A percentile compares a stretch with the other conserved stretches of the same genome.
Conservation (phyloP, 352 stramenopile genomes). For the Globisporangium iwayamae region DNA sequence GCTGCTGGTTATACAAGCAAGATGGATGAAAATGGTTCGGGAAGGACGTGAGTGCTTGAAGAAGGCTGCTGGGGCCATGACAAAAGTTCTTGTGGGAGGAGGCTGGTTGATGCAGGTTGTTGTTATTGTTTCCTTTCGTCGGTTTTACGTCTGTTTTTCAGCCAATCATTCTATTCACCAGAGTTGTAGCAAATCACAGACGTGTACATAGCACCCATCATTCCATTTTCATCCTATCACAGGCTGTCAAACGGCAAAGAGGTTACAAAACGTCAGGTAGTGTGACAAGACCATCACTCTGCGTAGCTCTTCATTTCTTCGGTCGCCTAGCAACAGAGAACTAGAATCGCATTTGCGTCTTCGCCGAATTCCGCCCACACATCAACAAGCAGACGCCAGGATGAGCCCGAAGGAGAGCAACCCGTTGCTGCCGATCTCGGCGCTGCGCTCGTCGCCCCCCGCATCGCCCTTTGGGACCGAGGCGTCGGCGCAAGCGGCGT, state of each 20-base stretch:
- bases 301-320: not conserved
- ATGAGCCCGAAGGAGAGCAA: conserved; percentile 13
- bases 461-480: not conserved
- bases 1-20: too few relatives aligned
- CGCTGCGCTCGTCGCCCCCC: conserved; percentile 9
- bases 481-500: not conserved
- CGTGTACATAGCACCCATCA: not conserved
- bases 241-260: not conserved
- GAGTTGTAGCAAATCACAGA: not conserved
- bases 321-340: not conserved
- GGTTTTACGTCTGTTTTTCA: not conserved
- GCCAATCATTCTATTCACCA: not conserved
- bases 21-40: too few relatives aligned
- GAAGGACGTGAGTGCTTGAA: too few relatives aligned
- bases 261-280: not conserved
- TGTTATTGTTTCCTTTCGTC: not conserved
- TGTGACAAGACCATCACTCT: conserved; percentile 3
- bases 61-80: not conserved
- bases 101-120: not conserved
- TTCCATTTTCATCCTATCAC: not conserved
- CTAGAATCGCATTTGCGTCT: not conserved
- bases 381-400: not conserved
- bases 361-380: not conserved
- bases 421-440: conserved; percentile 8
- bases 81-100: not conserved